A percentile compares a stretch with the other conserved stretches of the same genome.
Evolutionary conservation across 2,329 filamentous ascomycete species (phyloP).

Genomic region (Fusarium nurragi): DNA sequence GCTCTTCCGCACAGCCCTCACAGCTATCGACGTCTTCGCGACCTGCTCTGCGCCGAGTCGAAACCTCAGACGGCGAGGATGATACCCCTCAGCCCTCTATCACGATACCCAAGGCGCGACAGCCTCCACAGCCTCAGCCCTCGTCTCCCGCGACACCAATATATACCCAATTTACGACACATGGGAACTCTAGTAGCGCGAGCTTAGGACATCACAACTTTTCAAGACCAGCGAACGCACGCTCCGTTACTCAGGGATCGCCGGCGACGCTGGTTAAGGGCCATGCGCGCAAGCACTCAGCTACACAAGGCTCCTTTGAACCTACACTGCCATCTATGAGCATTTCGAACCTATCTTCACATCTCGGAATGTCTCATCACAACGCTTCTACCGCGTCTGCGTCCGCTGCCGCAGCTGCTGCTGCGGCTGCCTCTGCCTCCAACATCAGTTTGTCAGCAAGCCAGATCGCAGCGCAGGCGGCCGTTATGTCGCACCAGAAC

Average conservation of each 20-base stretch:
- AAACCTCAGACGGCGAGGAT: slow-evolving; percentile 46
- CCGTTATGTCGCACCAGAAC: slow-evolving; percentile 72
- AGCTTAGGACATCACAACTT: slow-evolving; percentile 61
- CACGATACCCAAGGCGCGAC: slow-evolving; percentile 58
- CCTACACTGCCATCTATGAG: slow-evolving; percentile 73
- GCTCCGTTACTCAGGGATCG: slow-evolving; percentile 45
- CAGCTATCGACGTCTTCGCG: slow-evolving; percentile 43
- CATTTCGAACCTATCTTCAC: slow-evolving; percentile 63
- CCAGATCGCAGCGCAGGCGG: slow-evolving; percentile 82
- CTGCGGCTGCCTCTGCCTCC: slow-evolving; percentile 53
- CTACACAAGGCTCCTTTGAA: slow-evolving; percentile 81
- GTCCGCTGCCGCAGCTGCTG: slow-evolving; percentile 36
- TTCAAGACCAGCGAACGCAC: slow-evolving; percentile 60
- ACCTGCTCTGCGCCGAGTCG: slow-evolving; percentile 49
- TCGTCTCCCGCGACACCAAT: slow-evolving; percentile 56
- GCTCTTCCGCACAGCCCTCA: slow-evolving; percentile 44
- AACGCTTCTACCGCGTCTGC: slow-evolving; percentile 22
- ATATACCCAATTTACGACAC: slow-evolving; percentile 59
- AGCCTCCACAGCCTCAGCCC: slow-evolving; percentile 45
- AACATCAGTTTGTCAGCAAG: slow-evolving; percentile 66
- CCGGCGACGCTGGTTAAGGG: slow-evolving; percentile 49
- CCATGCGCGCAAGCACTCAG: slow-evolving; percentile 73
- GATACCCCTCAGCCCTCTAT: slow-evolving; percentile 47
- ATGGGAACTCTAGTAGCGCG: slow-evolving; percentile 58
- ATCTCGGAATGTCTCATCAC: slow-evolving; percentile 57